These are phyloP conservation scores for Malbranchea cinnamomea DNA, from an alignment of 2,329 filamentous ascomycete species.

Conservation along the genomic window DNA sequence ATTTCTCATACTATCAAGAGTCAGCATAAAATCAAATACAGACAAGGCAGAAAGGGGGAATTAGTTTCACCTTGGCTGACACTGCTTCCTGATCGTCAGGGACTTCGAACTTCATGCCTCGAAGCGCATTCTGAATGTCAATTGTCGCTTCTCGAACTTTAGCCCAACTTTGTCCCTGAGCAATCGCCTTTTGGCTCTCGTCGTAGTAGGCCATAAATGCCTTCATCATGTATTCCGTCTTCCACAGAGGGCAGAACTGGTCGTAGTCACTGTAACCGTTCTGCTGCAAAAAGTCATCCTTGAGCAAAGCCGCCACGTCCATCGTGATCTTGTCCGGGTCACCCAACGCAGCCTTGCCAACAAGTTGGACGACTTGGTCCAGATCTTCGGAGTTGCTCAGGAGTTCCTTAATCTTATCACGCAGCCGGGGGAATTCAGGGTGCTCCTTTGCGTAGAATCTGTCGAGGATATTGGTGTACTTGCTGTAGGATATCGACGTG, in stretches of 20 bases:
- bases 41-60: conserved; percentile 4
- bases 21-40: conserved; percentile 21
- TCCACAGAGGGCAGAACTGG: conserved; percentile 98
- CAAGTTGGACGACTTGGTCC: conserved; percentile 95
- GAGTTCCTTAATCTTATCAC: conserved; percentile 85
- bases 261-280: conserved; percentile 99
- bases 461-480: conserved; percentile 80
- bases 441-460: conserved; percentile 88
- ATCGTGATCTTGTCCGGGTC: conserved; percentile 97
- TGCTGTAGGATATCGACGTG: conserved; percentile 86
- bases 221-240: conserved; percentile 99
- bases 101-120: conserved; percentile 94
- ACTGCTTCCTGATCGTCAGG: conserved; percentile 70
- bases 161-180: conserved; percentile 78
- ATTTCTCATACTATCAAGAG: conserved; percentile 61
- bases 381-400: conserved; percentile 91
- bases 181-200: conserved; percentile 87
- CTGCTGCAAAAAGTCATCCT: conserved; percentile 98
- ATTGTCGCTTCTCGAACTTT: conserved; percentile 84
- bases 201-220: conserved; percentile 97
- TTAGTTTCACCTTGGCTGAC: conserved; percentile 57
- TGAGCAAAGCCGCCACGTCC: conserved; percentile 78
- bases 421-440: conserved; percentile 83
- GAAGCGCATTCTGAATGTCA: conserved; percentile 70
- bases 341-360: conserved; percentile 91